Evolutionary conservation across 257 asterid species (phyloP), one percentile per base, ranked within the genome.

Genomic region (Datura wrightii): DNA sequence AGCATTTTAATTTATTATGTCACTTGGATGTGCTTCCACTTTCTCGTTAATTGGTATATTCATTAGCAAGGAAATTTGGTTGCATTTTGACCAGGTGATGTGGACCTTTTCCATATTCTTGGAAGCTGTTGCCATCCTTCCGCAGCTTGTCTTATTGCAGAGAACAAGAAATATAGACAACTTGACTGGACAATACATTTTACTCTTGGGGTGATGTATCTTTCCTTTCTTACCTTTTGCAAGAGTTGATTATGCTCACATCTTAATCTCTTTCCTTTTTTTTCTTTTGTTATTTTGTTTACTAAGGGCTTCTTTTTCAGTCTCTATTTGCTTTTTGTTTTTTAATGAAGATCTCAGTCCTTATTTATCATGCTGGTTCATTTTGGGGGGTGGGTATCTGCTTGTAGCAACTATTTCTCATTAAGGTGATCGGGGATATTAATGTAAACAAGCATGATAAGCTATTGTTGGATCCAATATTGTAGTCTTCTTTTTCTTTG

Each of bases 61-160:
- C 80, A 72, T 53, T 58, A 83, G 74, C 60, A 34, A 56, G 71
- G 76, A 59, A 36, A 76, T 42, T 19, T 52, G 80, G 55, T 79
- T 58, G 50, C 82, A 60, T 84, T 76, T 66, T 82, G 44, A 70
- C 79, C 88, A 93, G 98, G 90, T 94, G 13, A 85, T 94, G 96
- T 94, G 98, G 98, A 60, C 96, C 80, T 94, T 94, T 84, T 94
- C 98, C 56, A 86, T 94, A 89, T 94, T 72, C 90, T 88, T 94
- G 92, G 98, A 94, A 89, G 97, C 97, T 82, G 94, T 94, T 69
- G 98, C 98, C 85, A 94, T 94, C 86, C 91, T 94, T 89, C 97
- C 98, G 84, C 98, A 93, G 93, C 91, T 94, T 69, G 96, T 94
- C 72, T 87, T 94, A 88, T 86, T 94, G 90, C 98, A 94, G 89